Evolutionary conservation across 2,329 filamentous ascomycete species (phyloP), one percentile per base, ranked within the genome.

Genomic region (Macrophomina tecta): DNA sequence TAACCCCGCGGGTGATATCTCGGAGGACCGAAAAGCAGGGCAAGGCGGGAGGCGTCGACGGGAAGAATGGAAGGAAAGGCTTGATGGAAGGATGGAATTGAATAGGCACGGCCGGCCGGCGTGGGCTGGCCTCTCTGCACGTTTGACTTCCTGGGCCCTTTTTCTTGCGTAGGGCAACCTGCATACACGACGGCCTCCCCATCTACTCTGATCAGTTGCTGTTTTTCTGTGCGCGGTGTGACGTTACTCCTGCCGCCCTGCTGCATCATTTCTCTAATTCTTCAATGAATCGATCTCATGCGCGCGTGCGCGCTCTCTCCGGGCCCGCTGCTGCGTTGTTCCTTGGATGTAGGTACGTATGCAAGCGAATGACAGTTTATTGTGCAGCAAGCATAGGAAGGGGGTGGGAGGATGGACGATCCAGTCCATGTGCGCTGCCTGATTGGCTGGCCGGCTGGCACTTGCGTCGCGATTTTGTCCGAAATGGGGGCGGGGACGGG

Each of bases 141-240:
- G 49, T 53, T 53, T 34, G 12, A 9, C 49, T 53, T 53, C 36
- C 11, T 45, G 9, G 18, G 18, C 18, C 18, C 18, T 18, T 18
- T 18, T 18, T 18, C 14, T 14, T 45, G 12, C 6, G 49, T 53
- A 53, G 49, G 49, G 49, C 49, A 53, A 30, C 49, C 49, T 34
- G 49, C 49, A 53, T 53, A 53, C 49, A 53, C 49, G 49, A 16
- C 49, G 48, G n/a, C 30, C 5, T n/a, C 52, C 38, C 52, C 16
- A 4, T n/a, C 14, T 16, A 32, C 49, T 32, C 14, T 16, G 52
- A 55, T 55, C 52, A 55, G 7, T 38, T 38, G 16, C 52, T 55
- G 5, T 23, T n/a, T 36, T 23, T 38, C 18, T 18, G 18, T 18
- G 1, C 18, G 18, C 18, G 18, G 36, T 38, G 36, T 38, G 36